Conservation (phyloP, 78 protist species). For the Diacronema lutheri region DNA sequence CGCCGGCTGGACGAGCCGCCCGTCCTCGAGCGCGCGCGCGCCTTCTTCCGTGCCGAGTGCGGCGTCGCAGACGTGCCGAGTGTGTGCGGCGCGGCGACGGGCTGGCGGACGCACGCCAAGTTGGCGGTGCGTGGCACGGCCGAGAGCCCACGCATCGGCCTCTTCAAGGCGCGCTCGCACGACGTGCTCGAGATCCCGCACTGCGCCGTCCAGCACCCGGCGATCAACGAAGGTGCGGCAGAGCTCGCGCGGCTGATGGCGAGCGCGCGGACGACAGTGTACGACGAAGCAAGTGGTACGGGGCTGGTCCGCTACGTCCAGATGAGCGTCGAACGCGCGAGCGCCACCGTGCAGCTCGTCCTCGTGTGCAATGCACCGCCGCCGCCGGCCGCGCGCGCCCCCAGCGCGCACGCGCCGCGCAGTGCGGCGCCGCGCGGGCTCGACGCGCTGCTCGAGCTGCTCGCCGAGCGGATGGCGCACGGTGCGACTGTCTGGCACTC, state of each 20-base stretch:
- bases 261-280: too few relatives aligned
- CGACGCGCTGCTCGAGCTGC: not conserved
- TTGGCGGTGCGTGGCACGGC: too few relatives aligned
- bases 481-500: not conserved
- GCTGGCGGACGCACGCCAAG: too few relatives aligned
- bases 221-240: not conserved
- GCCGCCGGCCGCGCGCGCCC: too few relatives aligned
- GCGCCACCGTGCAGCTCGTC: not conserved
- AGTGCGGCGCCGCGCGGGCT: too few relatives aligned
- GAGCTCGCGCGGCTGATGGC: not conserved
- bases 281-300: not conserved
- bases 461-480: not conserved
- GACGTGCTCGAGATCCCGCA: not conserved
- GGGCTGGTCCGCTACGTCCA: slow-evolving; percentile 10
- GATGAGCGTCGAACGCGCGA: not conserved
- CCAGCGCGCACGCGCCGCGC: too few relatives aligned
- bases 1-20: too few relatives aligned
- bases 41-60: too few relatives aligned
- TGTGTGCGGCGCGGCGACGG: too few relatives aligned
- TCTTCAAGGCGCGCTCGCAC: not conserved
- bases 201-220: not conserved
- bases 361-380: slow-evolving; percentile 4
- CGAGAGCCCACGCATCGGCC: not conserved
- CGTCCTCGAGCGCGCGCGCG: too few relatives aligned
- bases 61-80: too few relatives aligned